A percentile compares a stretch with the other conserved stretches of the same genome.
phyloP scores from a whole-genome alignment of 345 rosid genomes.

The Kernera saxatilis region DNA sequence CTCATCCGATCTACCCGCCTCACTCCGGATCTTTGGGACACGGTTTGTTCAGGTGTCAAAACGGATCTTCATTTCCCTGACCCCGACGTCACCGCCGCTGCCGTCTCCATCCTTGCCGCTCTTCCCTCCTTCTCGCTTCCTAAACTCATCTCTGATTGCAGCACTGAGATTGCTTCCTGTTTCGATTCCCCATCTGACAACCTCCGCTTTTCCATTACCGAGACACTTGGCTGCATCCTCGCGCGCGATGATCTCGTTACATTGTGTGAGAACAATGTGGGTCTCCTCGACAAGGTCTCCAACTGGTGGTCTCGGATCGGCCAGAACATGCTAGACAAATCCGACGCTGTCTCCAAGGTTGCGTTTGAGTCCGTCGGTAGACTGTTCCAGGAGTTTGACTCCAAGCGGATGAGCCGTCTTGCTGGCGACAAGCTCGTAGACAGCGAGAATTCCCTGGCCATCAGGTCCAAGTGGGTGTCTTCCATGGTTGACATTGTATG shows the following conservation, averaged over 20 bases:
- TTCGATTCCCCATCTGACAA: slow-evolving; percentile 71
- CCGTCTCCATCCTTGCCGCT: slow-evolving; percentile 84
- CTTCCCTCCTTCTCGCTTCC: slow-evolving; percentile 79
- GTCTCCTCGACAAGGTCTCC: slow-evolving; percentile 75
- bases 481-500: slow-evolving; percentile 83
- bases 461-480: slow-evolving; percentile 90
- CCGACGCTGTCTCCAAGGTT: slow-evolving; percentile 82
- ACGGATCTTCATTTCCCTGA: slow-evolving; percentile 89
- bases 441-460: slow-evolving; percentile 84
- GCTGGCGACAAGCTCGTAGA: slow-evolving; percentile 98
- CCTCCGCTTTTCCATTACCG: slow-evolving; percentile 78
- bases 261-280: slow-evolving; percentile 76
- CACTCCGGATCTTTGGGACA: slow-evolving; percentile 93
- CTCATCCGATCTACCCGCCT: slow-evolving; percentile 93
- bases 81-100: slow-evolving; percentile 90
- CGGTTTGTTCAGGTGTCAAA: slow-evolving; percentile 73
- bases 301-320: slow-evolving; percentile 87
- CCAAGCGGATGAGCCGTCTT: slow-evolving; percentile 83
- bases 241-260: slow-evolving; percentile 93
- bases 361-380: slow-evolving; percentile 97
- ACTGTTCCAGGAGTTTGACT: slow-evolving; percentile 84
- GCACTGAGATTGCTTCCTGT: slow-evolving; percentile 68
- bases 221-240: slow-evolving; percentile 83
- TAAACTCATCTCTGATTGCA: slow-evolving; percentile 64
- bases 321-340: slow-evolving; percentile 73